Conservation (phyloP, 2,329 filamentous ascomycete species). For the Verticillium alfalfae region DNA sequence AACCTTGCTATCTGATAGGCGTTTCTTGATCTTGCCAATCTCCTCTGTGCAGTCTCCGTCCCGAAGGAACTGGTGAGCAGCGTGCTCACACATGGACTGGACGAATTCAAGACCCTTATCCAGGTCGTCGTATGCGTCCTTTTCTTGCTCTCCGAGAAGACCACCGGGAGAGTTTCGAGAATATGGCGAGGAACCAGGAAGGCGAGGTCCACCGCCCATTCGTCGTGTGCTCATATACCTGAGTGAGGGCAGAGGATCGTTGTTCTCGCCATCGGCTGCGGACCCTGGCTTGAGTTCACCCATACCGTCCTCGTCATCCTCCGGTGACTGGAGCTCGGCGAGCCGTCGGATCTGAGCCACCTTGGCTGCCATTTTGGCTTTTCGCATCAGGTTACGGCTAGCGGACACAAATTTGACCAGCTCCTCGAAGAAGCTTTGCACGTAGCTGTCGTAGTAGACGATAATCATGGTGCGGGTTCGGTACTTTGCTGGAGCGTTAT, state of each 20-base stretch:
- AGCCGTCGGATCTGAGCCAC: conserved; percentile 60
- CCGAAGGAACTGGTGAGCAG: conserved; percentile 83
- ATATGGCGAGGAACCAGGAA: neutral
- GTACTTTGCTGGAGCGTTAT: conserved; percentile 47
- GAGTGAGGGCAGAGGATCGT: conserved; percentile 29
- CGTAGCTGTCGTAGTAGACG: conserved; percentile 87
- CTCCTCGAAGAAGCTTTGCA: conserved; percentile 77
- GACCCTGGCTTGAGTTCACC: conserved; percentile 11
- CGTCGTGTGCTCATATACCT: conserved; percentile 32
- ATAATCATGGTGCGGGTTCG: conserved; percentile 72
- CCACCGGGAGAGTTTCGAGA: neutral
- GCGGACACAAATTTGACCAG: conserved; percentile 77
- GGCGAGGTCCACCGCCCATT: conserved; percentile 12
- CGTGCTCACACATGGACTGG: conserved; percentile 77
- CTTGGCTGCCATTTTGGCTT: conserved; percentile 78
- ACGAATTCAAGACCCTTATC: conserved; percentile 76
- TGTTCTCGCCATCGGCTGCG: conserved; percentile 4
- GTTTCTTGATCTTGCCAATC: conserved; percentile 61
- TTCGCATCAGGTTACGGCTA: conserved; percentile 77
- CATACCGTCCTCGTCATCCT: conserved; percentile 33
- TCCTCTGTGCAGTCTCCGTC: conserved; percentile 80
- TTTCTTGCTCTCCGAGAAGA: neutral
- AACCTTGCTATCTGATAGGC: conserved; percentile 58
- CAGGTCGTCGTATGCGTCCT: conserved; percentile 62
- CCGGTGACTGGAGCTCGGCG: conserved; percentile 53